phyloP scores from a whole-genome alignment of 768 basidiomycete species.

The Russula foetens region DNA sequence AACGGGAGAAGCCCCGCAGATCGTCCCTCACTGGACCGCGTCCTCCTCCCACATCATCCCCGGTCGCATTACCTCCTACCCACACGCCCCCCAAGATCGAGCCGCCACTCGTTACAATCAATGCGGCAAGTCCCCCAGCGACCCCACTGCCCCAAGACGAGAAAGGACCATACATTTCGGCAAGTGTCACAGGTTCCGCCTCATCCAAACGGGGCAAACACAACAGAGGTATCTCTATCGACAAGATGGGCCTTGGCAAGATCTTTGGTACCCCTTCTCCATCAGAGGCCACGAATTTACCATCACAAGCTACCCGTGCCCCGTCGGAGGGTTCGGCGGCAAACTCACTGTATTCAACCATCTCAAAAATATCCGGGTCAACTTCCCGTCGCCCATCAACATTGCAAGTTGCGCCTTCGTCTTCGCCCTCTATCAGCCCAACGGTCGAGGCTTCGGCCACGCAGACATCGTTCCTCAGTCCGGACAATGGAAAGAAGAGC shows the following conservation, averaged over 20 bases:
- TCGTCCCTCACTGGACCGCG: constrained; percentile 7
- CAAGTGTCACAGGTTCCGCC: constrained; percentile 25
- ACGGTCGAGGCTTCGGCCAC: constrained; percentile 18
- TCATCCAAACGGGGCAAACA: constrained; percentile 43
- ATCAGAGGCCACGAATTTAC: constrained; percentile 25
- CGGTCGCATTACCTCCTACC: background rate
- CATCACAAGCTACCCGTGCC: constrained; percentile 32
- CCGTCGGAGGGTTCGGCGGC: constrained; percentile 28
- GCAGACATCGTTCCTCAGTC: constrained; percentile 31
- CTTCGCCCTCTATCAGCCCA: constrained; percentile 6
- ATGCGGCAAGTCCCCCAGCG: constrained; percentile 28
- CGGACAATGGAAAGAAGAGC: constrained; percentile 22
- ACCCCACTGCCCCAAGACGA: constrained; percentile 23
- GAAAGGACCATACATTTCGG: constrained; percentile 16
- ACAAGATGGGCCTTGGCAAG: constrained; percentile 73
- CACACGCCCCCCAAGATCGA: constrained; percentile 15
- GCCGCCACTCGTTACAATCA: constrained; percentile 27
- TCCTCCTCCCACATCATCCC: constrained; percentile 12
- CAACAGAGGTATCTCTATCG: constrained; percentile 63
- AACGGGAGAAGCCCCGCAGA: constrained; percentile 10
- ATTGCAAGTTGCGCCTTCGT: constrained; percentile 25
- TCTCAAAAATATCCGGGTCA: constrained; percentile 19
- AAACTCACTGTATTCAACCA: constrained; percentile 23
- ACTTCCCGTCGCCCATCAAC: constrained; percentile 26
- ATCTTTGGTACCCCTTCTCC: constrained; percentile 45